These are phyloP conservation scores for Aspergillus carlsbadensis DNA, from an alignment of 495 filamentous ascomycete genomes.

Conservation along the genomic window DNA sequence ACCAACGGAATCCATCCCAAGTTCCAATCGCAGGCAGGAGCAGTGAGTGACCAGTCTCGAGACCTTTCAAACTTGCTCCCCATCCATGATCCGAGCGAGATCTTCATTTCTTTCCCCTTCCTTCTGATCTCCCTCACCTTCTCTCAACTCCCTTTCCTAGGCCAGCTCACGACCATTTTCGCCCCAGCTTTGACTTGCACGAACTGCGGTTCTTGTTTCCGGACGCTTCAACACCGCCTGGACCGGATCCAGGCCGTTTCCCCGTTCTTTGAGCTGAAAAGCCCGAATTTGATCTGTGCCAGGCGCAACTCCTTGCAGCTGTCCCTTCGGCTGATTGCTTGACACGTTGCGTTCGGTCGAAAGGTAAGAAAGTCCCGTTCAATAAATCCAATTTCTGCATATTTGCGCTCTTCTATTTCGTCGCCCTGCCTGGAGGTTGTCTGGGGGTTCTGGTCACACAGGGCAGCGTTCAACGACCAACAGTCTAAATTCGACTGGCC, in stretches of 20 bases:
- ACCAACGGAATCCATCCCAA: slow-evolving; percentile 17
- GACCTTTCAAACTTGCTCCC: background rate
- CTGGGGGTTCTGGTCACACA: background rate
- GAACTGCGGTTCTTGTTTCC: background rate
- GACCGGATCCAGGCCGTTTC: background rate
- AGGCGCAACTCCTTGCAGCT: slow-evolving; percentile 25
- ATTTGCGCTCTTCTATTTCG: background rate
- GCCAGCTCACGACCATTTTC: background rate
- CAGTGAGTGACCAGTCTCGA: background rate
- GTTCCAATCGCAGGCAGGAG: background rate
- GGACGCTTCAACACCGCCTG: background rate
- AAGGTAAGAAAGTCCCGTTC: slow-evolving; percentile 14
- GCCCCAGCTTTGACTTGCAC: background rate
- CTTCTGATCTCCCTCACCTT: background rate
- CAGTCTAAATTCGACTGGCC: background rate
- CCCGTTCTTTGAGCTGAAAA: background rate
- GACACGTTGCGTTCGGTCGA: slow-evolving; percentile 19
- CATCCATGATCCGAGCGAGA: slow-evolving; percentile 5
- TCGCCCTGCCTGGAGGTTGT: background rate
- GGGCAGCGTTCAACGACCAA: background rate
- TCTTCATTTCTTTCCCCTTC: slow-evolving; percentile 10
- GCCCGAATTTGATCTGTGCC: slow-evolving; percentile 6
- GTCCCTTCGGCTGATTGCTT: slow-evolving; percentile 15
- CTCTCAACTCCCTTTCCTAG: background rate
- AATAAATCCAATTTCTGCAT: slow-evolving; percentile 8